Evolutionary conservation across 306 rosid genomes (phyloP).

Genomic region (Rosa persica): DNA sequence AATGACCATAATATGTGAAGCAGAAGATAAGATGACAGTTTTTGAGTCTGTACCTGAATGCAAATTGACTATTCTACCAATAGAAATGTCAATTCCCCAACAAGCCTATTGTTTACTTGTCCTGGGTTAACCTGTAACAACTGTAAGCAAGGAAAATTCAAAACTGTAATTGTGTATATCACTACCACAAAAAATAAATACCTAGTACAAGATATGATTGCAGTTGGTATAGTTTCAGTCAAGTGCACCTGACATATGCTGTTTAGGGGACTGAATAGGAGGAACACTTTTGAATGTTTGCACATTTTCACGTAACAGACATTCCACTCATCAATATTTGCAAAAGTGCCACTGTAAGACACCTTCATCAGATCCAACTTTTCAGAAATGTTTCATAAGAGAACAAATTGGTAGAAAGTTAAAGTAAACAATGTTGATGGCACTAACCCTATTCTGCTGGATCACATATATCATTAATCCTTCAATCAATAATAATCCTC

Average conservation of each 20-base stretch:
- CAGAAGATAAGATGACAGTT: background rate
- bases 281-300: background rate
- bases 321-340: background rate
- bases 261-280: background rate
- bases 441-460: background rate
- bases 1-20: background rate
- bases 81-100: background rate
- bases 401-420: conserved; percentile 1
- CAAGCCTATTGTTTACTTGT: conserved; percentile 1
- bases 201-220: conserved; percentile 1
- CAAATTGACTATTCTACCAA: background rate
- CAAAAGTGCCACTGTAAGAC: background rate
- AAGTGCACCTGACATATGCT: conserved; percentile 7
- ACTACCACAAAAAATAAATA: background rate
- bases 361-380: background rate
- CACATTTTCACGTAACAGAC: background rate
- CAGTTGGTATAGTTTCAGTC: background rate
- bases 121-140: background rate
- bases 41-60: background rate
- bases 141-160: background rate
- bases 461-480: background rate
- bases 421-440: background rate
- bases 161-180: background rate
- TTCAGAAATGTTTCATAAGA: background rate
- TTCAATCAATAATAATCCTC: background rate